Evolutionary conservation across 176 grass and related monocot genomes (phyloP).

Genomic region (Ampelocalamus luodianensis): DNA sequence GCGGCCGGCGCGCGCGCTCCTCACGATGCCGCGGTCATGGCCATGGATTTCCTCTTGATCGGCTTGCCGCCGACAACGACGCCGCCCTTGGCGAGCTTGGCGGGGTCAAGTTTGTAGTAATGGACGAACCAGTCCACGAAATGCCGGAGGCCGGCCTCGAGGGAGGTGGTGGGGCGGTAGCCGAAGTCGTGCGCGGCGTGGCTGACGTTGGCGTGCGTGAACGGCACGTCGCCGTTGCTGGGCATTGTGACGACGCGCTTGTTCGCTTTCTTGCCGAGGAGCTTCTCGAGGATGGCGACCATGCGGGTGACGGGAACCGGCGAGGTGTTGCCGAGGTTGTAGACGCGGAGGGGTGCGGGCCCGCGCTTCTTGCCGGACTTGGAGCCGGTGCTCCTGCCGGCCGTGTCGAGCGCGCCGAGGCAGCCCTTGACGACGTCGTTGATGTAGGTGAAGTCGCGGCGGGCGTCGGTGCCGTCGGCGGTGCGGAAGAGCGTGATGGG

Average conservation of each 20-base stretch:
- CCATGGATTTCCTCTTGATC: slow-evolving; percentile 48
- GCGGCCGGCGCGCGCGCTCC: not conserved
- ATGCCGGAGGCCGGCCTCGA: slow-evolving; percentile 66
- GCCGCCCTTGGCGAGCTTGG: not conserved
- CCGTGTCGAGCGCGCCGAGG: slow-evolving; percentile 86
- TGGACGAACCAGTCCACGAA: slow-evolving; percentile 88
- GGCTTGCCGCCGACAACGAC: slow-evolving; percentile 29
- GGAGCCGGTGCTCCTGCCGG: slow-evolving; percentile 72
- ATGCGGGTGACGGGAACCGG: slow-evolving; percentile 82
- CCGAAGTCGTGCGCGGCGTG: slow-evolving; percentile 70
- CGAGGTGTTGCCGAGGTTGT: slow-evolving; percentile 96
- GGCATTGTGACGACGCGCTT: slow-evolving; percentile 88
- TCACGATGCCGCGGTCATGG: slow-evolving; percentile 61
- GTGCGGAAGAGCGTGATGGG: slow-evolving; percentile 78
- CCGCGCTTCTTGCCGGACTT: slow-evolving; percentile 62
- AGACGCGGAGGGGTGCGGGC: slow-evolving; percentile 72
- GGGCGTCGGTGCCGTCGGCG: slow-evolving; percentile 57
- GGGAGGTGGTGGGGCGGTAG: slow-evolving; percentile 74
- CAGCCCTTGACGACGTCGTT: slow-evolving; percentile 86
- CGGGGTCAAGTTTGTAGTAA: slow-evolving; percentile 69
- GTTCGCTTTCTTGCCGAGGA: slow-evolving; percentile 88
- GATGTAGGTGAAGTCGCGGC: slow-evolving; percentile 95
- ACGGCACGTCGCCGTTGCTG: slow-evolving; percentile 88
- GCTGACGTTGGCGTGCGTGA: slow-evolving; percentile 95
- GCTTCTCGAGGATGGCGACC: slow-evolving; percentile 80